phyloP scores from a whole-genome alignment of 2,329 filamentous ascomycete species.

The Tolypocladium inflatum region DNA sequence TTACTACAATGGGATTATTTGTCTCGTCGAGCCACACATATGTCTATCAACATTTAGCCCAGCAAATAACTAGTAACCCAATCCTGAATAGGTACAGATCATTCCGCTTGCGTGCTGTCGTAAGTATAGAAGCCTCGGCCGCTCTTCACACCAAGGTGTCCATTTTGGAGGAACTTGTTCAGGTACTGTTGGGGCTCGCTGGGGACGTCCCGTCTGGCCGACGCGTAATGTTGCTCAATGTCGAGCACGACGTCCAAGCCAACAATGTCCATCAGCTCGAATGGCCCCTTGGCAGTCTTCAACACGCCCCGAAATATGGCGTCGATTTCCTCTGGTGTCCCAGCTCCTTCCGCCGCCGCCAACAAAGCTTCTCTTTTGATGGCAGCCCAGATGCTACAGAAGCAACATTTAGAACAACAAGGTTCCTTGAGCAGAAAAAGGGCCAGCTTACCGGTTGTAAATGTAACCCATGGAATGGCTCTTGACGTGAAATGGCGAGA shows the following conservation, averaged over 20 bases:
- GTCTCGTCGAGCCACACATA: not conserved
- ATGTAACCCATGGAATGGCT: slow-evolving; percentile 20
- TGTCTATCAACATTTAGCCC: not conserved
- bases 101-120: not conserved
- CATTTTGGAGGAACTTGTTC: slow-evolving; percentile 10
- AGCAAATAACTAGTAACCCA: too few relatives aligned
- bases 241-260: slow-evolving; percentile 20
- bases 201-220: slow-evolving; percentile 13
- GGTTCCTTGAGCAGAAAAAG: not conserved
- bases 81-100: not conserved
- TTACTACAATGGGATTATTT: too few relatives aligned
- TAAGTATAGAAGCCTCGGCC: slow-evolving; percentile 16
- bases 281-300: slow-evolving; percentile 19
- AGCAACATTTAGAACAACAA: not conserved
- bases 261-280: slow-evolving; percentile 21
- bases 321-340: slow-evolving; percentile 20
- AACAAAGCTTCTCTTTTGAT: slow-evolving; percentile 21
- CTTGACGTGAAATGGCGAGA: slow-evolving; percentile 20
- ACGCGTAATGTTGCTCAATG: slow-evolving; percentile 21
- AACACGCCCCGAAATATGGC: slow-evolving; percentile 18
- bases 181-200: slow-evolving; percentile 15
- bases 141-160: slow-evolving; percentile 18
- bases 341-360: slow-evolving; percentile 17
- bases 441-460: slow-evolving; percentile 15
- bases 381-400: slow-evolving; percentile 19